Conservation (phyloP, 73 alveolate genomes). For the Paramecium octaurelia region DNA sequence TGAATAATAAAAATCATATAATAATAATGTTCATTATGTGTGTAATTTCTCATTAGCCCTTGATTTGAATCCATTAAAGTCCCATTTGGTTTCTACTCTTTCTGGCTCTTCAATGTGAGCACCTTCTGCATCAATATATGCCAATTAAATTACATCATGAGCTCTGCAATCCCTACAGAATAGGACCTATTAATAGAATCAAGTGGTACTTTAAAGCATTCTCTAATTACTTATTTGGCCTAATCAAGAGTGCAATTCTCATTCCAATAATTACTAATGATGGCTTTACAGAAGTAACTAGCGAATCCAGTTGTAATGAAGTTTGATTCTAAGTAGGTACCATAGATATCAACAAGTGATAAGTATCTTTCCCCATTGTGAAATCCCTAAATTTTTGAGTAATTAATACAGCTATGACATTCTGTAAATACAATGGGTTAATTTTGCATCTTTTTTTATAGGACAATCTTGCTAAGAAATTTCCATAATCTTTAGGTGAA, state of each 20-base stretch:
- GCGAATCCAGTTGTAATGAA: slow-evolving; percentile 61
- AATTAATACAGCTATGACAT: slow-evolving; percentile 71
- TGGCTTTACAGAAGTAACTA: slow-evolving; percentile 53
- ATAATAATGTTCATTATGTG: slow-evolving; percentile 40
- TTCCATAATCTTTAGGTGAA: slow-evolving; percentile 82
- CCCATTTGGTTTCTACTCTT: slow-evolving; percentile 59
- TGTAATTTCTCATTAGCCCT: slow-evolving; percentile 62
- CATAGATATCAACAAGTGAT: slow-evolving; percentile 55
- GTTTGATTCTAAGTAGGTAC: slow-evolving; percentile 56
- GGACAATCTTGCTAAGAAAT: slow-evolving; percentile 69
- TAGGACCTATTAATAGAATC: not conserved
- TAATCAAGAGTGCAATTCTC: slow-evolving; percentile 38
- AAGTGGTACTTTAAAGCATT: slow-evolving; percentile 29
- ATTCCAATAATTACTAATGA: slow-evolving; percentile 54
- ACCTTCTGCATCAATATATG: slow-evolving; percentile 45
- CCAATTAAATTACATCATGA: slow-evolving; percentile 53
- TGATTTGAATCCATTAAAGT: not conserved
- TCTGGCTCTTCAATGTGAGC: slow-evolving; percentile 50
- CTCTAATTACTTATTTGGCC: slow-evolving; percentile 42
- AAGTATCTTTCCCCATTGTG: slow-evolving; percentile 43
- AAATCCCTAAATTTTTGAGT: not conserved
- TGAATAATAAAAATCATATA: not conserved
- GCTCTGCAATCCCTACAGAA: slow-evolving; percentile 67
- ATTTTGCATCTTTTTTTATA: slow-evolving; percentile 79
- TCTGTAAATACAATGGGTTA: slow-evolving; percentile 77